A percentile compares a stretch with the other conserved stretches of the same genome.
phyloP scores from a whole-genome alignment of 2,329 filamentous ascomycete species.

The Pyricularia sp. region DNA sequence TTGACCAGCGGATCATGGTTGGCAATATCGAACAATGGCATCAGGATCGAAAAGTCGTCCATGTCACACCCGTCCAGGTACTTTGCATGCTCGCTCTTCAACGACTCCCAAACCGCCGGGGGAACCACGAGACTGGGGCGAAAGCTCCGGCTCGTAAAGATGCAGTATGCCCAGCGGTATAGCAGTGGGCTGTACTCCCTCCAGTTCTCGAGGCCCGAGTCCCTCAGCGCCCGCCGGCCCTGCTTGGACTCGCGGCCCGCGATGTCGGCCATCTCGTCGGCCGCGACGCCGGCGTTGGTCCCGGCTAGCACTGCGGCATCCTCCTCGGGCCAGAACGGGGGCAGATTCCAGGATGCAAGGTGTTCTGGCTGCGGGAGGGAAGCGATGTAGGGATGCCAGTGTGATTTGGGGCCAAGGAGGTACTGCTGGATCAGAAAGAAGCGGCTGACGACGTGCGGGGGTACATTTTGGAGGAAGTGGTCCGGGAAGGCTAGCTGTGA shows the following conservation, averaged over 20 bases:
- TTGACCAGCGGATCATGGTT: conserved; percentile 58
- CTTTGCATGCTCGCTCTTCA: background rate
- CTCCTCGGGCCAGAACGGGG: conserved; percentile 53
- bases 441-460: conserved; percentile 51
- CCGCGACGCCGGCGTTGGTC: conserved; percentile 40
- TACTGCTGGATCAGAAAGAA: conserved; percentile 64
- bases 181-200: conserved; percentile 35
- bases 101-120: conserved; percentile 9
- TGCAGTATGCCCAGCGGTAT: conserved; percentile 55
- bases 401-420: conserved; percentile 45
- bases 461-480: conserved; percentile 37
- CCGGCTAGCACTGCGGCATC: conserved; percentile 49
- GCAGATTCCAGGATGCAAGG: conserved; percentile 39
- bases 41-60: conserved; percentile 57
- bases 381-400: conserved; percentile 60
- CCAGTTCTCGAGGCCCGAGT: conserved; percentile 16
- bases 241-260: conserved; percentile 36
- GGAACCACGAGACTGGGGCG: conserved; percentile 48
- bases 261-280: conserved; percentile 35
- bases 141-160: conserved; percentile 58
- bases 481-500: conserved; percentile 29
- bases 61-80: conserved; percentile 21
- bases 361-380: conserved; percentile 54
- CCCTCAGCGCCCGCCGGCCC: conserved; percentile 27
- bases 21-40: conserved; percentile 62